Conservation (phyloP, 345 rosid genomes). For the Salix purpurea region DNA sequence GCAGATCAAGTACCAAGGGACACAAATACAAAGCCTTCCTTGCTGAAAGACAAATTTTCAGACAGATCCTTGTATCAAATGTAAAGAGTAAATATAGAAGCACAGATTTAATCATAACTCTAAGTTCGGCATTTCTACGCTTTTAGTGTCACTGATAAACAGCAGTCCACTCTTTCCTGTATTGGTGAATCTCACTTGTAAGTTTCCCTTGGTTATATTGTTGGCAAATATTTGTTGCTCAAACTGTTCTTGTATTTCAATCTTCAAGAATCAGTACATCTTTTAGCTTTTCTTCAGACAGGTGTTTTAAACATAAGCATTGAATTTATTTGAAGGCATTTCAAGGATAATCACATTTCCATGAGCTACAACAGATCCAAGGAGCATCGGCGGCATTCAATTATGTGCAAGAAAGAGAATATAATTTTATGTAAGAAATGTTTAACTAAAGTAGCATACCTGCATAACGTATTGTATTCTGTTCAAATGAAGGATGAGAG, state of each 20-base stretch:
- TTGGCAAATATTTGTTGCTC: neutral
- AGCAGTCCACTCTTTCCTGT: neutral
- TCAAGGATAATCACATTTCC: slow-evolving; percentile 6
- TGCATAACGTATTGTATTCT: neutral
- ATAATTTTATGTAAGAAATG: neutral
- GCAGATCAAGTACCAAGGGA: neutral
- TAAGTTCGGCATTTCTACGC: neutral
- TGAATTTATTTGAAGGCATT: neutral
- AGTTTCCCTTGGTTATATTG: neutral
- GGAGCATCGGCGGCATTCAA: slow-evolving; percentile 7
- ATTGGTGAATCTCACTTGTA: neutral
- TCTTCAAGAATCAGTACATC: no score
- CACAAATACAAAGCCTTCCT: neutral
- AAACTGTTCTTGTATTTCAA: neutral
- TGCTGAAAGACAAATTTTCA: neutral
- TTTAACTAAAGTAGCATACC: neutral
- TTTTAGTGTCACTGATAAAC: neutral
- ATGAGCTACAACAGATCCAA: neutral
- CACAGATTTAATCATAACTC: neutral
- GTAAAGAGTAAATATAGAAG: neutral
- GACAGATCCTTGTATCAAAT: neutral
- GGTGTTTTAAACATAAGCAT: neutral
- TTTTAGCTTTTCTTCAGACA: neutral
- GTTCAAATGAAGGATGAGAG: slow-evolving; percentile 31
- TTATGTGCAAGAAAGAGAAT: neutral